Percentiles rank a stretch among this genome's conserved stretches.
phyloP scores from a whole-genome alignment of 805 yeast species.

The Candida silvatica region DNA sequence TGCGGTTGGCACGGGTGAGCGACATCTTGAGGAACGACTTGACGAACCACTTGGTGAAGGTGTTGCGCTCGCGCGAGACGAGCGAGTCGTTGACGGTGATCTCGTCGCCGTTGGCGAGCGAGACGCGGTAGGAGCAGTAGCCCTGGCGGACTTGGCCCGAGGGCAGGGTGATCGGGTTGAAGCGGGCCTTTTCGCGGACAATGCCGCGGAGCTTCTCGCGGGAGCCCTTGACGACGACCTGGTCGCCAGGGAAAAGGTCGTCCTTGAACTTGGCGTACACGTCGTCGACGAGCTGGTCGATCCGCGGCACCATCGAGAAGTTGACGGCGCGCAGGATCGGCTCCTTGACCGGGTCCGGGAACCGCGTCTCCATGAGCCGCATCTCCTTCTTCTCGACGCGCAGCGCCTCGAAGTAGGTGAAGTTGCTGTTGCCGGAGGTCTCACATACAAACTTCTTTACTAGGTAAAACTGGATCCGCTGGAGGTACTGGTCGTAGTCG shows the following conservation, averaged over 20 bases:
- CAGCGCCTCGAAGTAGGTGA: slow-evolving; percentile 85
- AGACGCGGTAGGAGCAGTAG: slow-evolving; percentile 63
- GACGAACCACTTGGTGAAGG: slow-evolving; percentile 83
- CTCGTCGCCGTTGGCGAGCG: slow-evolving; percentile 42
- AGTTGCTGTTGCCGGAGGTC: slow-evolving; percentile 86
- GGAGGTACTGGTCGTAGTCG: slow-evolving; percentile 67
- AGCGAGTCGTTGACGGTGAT: slow-evolving; percentile 58
- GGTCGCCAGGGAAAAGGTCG: slow-evolving; percentile 90
- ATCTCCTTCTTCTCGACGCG: slow-evolving; percentile 62
- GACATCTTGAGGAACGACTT: slow-evolving; percentile 82
- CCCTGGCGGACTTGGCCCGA: slow-evolving; percentile 30
- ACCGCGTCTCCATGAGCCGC: slow-evolving; percentile 61
- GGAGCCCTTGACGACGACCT: slow-evolving; percentile 48
- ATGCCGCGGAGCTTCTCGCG: slow-evolving; percentile 41
- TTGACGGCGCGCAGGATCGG: slow-evolving; percentile 85
- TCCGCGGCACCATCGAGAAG: slow-evolving; percentile 70
- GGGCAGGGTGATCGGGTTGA: slow-evolving; percentile 38
- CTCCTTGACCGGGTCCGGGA: slow-evolving; percentile 87
- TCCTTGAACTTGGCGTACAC: slow-evolving; percentile 69
- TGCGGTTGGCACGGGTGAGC: slow-evolving; percentile 66
- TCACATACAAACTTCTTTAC: slow-evolving; percentile 87
- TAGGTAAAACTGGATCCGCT: slow-evolving; percentile 63
- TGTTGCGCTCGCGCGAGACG: slow-evolving; percentile 72
- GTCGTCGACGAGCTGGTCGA: slow-evolving; percentile 82
- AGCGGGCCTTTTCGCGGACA: slow-evolving; percentile 81